phyloP scores from a whole-genome alignment of 306 rosid genomes.

The Medicago ruthenica region DNA sequence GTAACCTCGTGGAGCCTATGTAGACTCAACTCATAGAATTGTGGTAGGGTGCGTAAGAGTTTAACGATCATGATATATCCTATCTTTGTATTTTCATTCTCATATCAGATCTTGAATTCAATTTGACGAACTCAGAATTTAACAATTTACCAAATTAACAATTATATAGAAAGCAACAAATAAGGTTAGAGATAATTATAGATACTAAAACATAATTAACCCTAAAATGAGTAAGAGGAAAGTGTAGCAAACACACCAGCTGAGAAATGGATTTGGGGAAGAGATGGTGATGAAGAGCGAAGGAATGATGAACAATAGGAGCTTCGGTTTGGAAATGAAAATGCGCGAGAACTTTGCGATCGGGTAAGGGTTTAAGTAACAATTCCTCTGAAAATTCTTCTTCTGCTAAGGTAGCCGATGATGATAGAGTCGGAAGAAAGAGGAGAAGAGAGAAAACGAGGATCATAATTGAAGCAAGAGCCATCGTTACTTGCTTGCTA shows the following conservation, averaged over 20 bases:
- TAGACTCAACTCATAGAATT: no score
- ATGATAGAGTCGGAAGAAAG: constrained; percentile 36
- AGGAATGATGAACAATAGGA: constrained; percentile 53
- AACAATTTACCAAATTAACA: not conserved
- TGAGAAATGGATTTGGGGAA: constrained; percentile 95
- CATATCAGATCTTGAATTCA: constrained; percentile 5
- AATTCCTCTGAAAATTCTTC: constrained; percentile 90
- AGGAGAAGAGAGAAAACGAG: constrained; percentile 40
- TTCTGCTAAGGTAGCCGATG: constrained; percentile 48
- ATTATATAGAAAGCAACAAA: not conserved
- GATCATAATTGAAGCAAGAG: constrained; percentile 28
- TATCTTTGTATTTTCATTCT: not conserved
- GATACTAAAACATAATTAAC: not conserved
- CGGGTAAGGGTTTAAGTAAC: constrained; percentile 85
- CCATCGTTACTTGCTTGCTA: constrained; percentile 47
- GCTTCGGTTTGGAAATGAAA: constrained; percentile 77
- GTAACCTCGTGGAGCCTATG: no score
- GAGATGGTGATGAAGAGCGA: constrained; percentile 85
- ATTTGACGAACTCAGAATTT: constrained; percentile 1
- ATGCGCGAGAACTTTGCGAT: constrained; percentile 88
- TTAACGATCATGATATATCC: not conserved
- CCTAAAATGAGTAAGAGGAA: not conserved
- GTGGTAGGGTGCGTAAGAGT: no score
- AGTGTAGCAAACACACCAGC: constrained; percentile 55
- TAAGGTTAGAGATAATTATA: not conserved